Evolutionary conservation across 2,329 filamentous ascomycete genomes (phyloP).

Genomic region (Bipolaris sorokiniana): DNA sequence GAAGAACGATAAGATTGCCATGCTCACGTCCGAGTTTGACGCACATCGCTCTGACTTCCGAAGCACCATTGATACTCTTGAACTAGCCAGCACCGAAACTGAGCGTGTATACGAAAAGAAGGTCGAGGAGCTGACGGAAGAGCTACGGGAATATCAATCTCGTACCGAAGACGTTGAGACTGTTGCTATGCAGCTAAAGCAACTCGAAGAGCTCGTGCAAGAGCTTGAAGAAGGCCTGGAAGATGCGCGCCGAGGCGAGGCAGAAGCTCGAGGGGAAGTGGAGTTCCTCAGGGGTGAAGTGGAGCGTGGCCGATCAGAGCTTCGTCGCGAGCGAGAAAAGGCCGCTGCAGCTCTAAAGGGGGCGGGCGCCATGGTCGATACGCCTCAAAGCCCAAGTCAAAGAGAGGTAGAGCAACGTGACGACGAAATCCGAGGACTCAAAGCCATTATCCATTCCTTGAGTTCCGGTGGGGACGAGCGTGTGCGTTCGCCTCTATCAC

Average conservation of each 20-base stretch:
- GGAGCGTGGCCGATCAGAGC: conserved; percentile 84
- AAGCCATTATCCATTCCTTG: conserved; percentile 96
- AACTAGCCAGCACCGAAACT: conserved; percentile 94
- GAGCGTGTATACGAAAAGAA: conserved; percentile 94
- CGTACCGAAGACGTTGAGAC: conserved; percentile 88
- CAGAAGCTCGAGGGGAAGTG: conserved; percentile 92
- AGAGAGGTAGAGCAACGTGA: conserved; percentile 93
- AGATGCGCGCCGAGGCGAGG: conserved; percentile 90
- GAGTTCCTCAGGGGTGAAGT: conserved; percentile 96
- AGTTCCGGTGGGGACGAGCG: conserved; percentile 67
- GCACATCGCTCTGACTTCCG: conserved; percentile 93
- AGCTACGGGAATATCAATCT: conserved; percentile 81
- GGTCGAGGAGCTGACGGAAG: conserved; percentile 82
- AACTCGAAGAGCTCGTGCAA: conserved; percentile 93
- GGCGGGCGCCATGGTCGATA: conserved; percentile 55
- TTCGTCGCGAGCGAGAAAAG: conserved; percentile 87
- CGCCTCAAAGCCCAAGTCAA: conserved; percentile 51
- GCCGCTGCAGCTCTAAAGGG: conserved; percentile 67
- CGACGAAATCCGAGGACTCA: conserved; percentile 94
- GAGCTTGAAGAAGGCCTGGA: conserved; percentile 96
- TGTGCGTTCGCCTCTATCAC: conserved; percentile 40
- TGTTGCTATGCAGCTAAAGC: conserved; percentile 89
- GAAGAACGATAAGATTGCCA: conserved; percentile 95
- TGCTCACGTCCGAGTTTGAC: conserved; percentile 94
- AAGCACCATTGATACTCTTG: conserved; percentile 94